Percentiles rank a stretch among this genome's conserved stretches.
These are phyloP conservation scores for Boletus reticulatus DNA, from an alignment of 768 basidiomycete genomes.

Conservation along the genomic window DNA sequence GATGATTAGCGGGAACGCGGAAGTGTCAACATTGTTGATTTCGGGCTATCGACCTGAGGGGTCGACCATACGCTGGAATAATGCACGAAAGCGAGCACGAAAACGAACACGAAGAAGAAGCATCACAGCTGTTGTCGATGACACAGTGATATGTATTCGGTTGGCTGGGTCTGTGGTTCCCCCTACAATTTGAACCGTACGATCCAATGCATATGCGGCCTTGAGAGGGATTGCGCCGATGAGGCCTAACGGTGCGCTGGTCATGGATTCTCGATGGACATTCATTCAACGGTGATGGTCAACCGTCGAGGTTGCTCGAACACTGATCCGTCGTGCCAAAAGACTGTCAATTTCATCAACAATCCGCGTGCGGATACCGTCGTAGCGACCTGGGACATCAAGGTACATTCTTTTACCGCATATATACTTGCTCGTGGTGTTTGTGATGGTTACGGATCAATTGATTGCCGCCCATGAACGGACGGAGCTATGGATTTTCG, in stretches of 20 bases:
- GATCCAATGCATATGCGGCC: background rate
- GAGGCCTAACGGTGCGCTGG: background rate
- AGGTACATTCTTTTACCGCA: too few species aligned
- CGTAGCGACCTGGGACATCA: background rate
- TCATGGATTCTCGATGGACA: conserved; percentile 6
- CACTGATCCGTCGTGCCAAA: conserved; percentile 30
- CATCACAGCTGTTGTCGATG: background rate
- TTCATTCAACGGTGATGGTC: conserved; percentile 16
- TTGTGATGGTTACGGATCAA: too few species aligned
- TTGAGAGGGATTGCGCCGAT: background rate
- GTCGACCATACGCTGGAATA: background rate
- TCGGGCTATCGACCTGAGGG: conserved; percentile 3
- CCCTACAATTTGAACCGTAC: background rate
- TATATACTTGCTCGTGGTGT: too few species aligned
- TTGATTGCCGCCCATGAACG: too few species aligned
- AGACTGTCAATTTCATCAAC: conserved; percentile 19
- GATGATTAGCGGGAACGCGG: background rate
- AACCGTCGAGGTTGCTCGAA: conserved; percentile 20
- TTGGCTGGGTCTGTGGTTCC: background rate
- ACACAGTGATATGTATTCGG: conserved; percentile 4
- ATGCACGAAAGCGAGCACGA: background rate
- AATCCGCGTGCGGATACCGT: background rate
- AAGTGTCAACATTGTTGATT: background rate
- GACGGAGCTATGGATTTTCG: too few species aligned
- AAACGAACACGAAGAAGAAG: background rate